Evolutionary conservation across 2,329 filamentous ascomycete species (phyloP), one percentile per base, ranked within the genome.

Genomic region (Colletotrichum melonis): DNA sequence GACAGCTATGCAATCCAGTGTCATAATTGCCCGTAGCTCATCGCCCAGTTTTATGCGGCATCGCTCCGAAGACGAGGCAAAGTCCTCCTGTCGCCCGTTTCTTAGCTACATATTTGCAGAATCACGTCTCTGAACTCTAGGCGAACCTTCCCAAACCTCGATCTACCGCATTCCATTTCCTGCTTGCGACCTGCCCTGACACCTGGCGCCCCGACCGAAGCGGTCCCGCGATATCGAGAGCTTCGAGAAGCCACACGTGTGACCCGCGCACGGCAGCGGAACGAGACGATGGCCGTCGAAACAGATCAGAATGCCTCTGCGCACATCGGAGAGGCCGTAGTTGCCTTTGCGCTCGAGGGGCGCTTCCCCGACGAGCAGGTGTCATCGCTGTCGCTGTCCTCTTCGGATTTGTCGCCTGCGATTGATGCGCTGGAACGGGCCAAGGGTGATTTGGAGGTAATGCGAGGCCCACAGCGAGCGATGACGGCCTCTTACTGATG

Each of bases 361-460:
- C 78, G 76, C 42, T 86, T 86, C 62, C 84, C 85, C n/a, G 76
- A 78, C 38, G 82, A 84, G 24, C 77, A 84, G 46, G 75, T 82
- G 64, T 76, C 81, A n/a, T 76, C 79, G 7, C 75, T 86, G 14
- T 80, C 81, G 14, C 78, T 83, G 35, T 80, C 85, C 26, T 81
- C 83, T 35, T 82, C 78, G 57, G 78, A 85, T 67, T 78, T 86
- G 30, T 78, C 80, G 42, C 83, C 84, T 42, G 79, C 84, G 14
- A 82, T 86, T 67, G 78, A 82, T 49, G 81, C 82, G n/a, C 75
- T 86, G 28, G 78, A 77, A 24, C 76, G 78, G 62, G 79, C 82
- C 63, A 83, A 83, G 76, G 71, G 76, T 38, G 78, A 81, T 32
- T 80, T 86, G 49, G 84, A 86, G 81, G 85, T 86, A 79, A 79